These are phyloP conservation scores for Trypanosoma rangeli DNA, from an alignment of 208 protist species.

Conservation along the genomic window DNA sequence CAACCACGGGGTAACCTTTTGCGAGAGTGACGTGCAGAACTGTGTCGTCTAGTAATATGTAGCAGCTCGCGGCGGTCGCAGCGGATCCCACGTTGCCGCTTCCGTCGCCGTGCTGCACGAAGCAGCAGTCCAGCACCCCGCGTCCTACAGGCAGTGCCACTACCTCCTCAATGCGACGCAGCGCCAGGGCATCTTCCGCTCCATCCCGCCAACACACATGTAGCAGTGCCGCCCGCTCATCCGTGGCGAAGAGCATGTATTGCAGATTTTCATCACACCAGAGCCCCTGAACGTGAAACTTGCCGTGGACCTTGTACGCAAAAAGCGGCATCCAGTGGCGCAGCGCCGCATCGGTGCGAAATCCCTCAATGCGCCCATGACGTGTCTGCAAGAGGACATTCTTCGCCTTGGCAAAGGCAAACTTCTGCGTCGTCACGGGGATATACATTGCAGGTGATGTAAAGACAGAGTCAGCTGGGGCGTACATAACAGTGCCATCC, in stretches of 20 bases:
- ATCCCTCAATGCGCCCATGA: slow-evolving; percentile 70
- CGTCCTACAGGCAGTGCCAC: slow-evolving; percentile 47
- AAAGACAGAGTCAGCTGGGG: slow-evolving; percentile 58
- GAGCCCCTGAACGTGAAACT: slow-evolving; percentile 65
- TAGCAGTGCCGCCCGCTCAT: slow-evolving; percentile 70
- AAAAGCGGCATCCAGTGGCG: slow-evolving; percentile 74
- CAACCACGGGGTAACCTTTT: slow-evolving; percentile 55
- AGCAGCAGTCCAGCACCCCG: slow-evolving; percentile 66
- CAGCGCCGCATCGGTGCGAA: slow-evolving; percentile 43
- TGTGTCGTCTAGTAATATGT: slow-evolving; percentile 62
- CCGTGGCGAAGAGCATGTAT: slow-evolving; percentile 76
- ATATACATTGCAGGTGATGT: slow-evolving; percentile 75
- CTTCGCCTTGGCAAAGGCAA: slow-evolving; percentile 55
- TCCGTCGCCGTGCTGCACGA: slow-evolving; percentile 19
- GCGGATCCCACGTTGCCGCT: too few relatives aligned
- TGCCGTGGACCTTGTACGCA: slow-evolving; percentile 57
- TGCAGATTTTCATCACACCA: slow-evolving; percentile 70
- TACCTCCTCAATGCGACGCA: slow-evolving; percentile 59
- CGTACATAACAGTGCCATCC: slow-evolving; percentile 83
- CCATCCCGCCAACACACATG: slow-evolving; percentile 50
- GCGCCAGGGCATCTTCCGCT: slow-evolving; percentile 38
- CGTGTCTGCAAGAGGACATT: slow-evolving; percentile 72
- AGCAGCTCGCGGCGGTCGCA: slow-evolving; percentile 27
- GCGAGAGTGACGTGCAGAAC: slow-evolving; percentile 60
- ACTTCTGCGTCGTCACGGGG: slow-evolving; percentile 59